Evolutionary conservation across 148 eudicot species (phyloP).

Genomic region (Beta vulgaris): DNA sequence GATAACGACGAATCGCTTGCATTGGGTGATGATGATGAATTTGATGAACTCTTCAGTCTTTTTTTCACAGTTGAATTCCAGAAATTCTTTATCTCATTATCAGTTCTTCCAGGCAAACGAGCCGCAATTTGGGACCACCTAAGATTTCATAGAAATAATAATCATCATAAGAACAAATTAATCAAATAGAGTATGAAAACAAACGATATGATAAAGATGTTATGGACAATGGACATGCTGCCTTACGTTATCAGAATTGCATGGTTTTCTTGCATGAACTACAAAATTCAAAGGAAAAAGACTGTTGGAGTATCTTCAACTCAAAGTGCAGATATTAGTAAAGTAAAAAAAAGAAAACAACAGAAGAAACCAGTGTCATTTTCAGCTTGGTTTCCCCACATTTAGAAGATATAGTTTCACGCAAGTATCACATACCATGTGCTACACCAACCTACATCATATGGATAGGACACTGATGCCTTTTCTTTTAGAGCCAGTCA

Average conservation of each 20-base stretch:
- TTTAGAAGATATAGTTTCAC: constrained; percentile 34
- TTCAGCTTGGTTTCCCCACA: constrained; percentile 31
- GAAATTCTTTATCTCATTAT: constrained; percentile 83
- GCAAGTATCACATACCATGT: constrained; percentile 37
- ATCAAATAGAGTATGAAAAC: neutral
- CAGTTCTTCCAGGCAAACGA: constrained; percentile 83
- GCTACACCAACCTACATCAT: constrained; percentile 29
- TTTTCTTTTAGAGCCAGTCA: constrained; percentile 24
- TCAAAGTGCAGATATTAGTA: constrained; percentile 43
- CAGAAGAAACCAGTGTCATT: constrained; percentile 27
- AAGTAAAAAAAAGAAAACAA: constrained; percentile 18
- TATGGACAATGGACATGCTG: constrained; percentile 1
- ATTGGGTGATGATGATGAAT: constrained; percentile 61
- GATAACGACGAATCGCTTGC: constrained; percentile 61
- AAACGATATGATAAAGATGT: constrained; percentile 11
- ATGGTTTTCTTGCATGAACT: constrained; percentile 39
- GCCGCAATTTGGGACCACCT: constrained; percentile 96
- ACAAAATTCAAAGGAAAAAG: constrained; percentile 28
- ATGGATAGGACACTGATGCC: constrained; percentile 14
- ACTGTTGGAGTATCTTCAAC: constrained; percentile 63
- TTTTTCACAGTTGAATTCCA: constrained; percentile 95
- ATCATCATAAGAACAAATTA: neutral
- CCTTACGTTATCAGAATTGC: constrained; percentile 25
- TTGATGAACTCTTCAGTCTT: constrained; percentile 59
- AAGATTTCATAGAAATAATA: neutral